phyloP scores from a whole-genome alignment of 306 rosid genomes.

The Malus domestica region ASM211411v1 NC_041793.1:34881501-34882000 shows the following conservation, averaged over 20 bases:
- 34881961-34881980: background rate
- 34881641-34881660: background rate
- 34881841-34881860: background rate
- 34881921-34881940: background rate
- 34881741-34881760: constrained; percentile 24
- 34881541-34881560: no score
- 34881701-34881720: constrained; percentile 12
- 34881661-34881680: background rate
- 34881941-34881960: background rate
- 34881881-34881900: background rate
- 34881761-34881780: constrained; percentile 16
- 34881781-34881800: constrained; percentile 7
- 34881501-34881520: no score
- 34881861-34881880: background rate
- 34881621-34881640: constrained; percentile 5
- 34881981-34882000: background rate
- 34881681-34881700: background rate
- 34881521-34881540: no score
- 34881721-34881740: constrained; percentile 11
- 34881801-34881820: constrained; percentile 15
- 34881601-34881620: constrained; percentile 20
- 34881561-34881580: no score
- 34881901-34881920: background rate
- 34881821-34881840: background rate
- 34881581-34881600: background rate